Percentiles rank a stretch among this genome's conserved stretches.
Conservation (phyloP, 805 yeast species). For the Diddensiella caesifluorescens region DNA sequence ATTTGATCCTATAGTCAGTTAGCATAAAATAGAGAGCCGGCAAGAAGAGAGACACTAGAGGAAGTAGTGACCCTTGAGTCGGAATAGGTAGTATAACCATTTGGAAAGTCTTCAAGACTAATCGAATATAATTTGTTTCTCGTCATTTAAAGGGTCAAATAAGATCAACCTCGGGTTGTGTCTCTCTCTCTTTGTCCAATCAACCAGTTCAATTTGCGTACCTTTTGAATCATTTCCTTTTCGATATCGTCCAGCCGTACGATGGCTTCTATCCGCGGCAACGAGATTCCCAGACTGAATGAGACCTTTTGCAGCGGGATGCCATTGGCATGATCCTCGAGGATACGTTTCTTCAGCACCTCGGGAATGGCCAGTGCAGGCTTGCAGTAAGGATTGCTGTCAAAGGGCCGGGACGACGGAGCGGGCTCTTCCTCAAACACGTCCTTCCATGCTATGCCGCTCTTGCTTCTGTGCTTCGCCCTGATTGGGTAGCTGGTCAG, state of each 20-base stretch:
- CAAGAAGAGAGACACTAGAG: slow-evolving; percentile 8
- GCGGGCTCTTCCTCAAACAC: slow-evolving; percentile 24
- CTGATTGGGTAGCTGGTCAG: slow-evolving; percentile 27
- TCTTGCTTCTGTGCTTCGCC: slow-evolving; percentile 26
- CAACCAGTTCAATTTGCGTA: slow-evolving; percentile 39
- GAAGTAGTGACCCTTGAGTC: slow-evolving; percentile 1
- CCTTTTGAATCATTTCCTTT: slow-evolving; percentile 51
- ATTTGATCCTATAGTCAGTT: slow-evolving; percentile 41
- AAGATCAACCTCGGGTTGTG: background rate
- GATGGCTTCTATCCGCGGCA: slow-evolving; percentile 87
- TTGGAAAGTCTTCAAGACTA: slow-evolving; percentile 69
- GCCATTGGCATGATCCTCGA: slow-evolving; percentile 48
- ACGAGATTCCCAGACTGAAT: slow-evolving; percentile 68
- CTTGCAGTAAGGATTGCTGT: slow-evolving; percentile 61
- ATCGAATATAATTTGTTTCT: slow-evolving; percentile 45
- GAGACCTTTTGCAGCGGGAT: slow-evolving; percentile 71
- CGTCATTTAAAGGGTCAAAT: slow-evolving; percentile 41
- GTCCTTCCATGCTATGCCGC: slow-evolving; percentile 25
- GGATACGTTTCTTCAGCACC: slow-evolving; percentile 55
- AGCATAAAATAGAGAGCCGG: background rate
- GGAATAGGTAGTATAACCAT: slow-evolving; percentile 44
- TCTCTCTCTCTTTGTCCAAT: background rate
- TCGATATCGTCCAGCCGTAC: slow-evolving; percentile 64
- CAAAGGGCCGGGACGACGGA: slow-evolving; percentile 56
- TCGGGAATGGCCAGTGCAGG: slow-evolving; percentile 60